A percentile compares a stretch with the other conserved stretches of the same genome.
Evolutionary conservation across 345 rosid species (phyloP).

Genomic region (Eutrema yunnanense): DNA sequence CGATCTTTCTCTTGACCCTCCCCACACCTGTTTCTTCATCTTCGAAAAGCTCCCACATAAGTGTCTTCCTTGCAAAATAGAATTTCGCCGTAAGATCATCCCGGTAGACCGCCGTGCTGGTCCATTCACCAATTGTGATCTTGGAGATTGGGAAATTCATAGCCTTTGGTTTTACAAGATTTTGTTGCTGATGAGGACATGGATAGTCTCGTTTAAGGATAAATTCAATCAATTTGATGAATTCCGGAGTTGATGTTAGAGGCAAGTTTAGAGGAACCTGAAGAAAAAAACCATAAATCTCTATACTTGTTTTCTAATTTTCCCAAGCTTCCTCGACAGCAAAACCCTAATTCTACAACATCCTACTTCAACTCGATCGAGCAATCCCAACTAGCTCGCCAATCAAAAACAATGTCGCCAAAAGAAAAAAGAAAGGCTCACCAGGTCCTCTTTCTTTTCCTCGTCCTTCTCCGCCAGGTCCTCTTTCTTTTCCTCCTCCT

Average conservation of each 20-base stretch:
- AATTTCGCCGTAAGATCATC: slow-evolving; percentile 53
- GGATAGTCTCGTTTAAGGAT: background rate
- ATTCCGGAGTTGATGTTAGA: background rate
- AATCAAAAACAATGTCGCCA: background rate
- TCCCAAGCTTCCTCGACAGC: background rate
- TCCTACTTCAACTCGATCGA: background rate
- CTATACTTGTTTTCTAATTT: background rate
- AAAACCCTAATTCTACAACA: background rate
- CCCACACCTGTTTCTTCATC: background rate
- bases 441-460: slow-evolving; percentile 86
- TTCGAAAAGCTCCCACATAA: slow-evolving; percentile 60
- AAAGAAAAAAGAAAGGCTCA: slow-evolving; percentile 8
- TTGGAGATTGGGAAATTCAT: background rate
- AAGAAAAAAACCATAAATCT: background rate
- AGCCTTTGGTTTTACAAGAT: background rate
- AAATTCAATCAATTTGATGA: background rate
- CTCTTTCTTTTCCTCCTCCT: slow-evolving; percentile 82
- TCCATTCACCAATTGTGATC: slow-evolving; percentile 15
- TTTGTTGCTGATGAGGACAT: background rate
- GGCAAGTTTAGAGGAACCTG: slow-evolving; percentile 1
- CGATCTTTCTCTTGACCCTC: slow-evolving; percentile 40
- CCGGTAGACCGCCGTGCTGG: background rate
- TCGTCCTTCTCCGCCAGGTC: slow-evolving; percentile 88
- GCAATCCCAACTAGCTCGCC: background rate
- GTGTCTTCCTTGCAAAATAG: slow-evolving; percentile 45